Conservation (phyloP, 164 flowering plant genomes). For the Malania oleifera region DNA sequence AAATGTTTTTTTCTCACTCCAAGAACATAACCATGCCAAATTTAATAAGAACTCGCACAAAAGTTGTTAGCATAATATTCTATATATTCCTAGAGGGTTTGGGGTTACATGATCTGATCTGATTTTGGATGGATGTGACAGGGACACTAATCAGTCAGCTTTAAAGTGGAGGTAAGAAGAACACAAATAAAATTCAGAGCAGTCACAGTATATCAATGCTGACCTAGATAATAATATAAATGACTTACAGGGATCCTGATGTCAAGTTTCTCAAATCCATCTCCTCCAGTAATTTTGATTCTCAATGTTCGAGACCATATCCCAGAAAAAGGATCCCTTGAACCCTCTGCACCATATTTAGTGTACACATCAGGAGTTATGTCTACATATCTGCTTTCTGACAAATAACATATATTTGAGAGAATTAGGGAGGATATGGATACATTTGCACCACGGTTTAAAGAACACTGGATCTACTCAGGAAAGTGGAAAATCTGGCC, state of each 20-base stretch:
- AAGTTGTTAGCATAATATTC: too few relatives aligned
- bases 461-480: neutral
- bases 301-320: slow-evolving; percentile 83
- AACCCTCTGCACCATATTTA: slow-evolving; percentile 42
- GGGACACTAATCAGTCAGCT: neutral
- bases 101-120: too few relatives aligned
- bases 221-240: neutral
- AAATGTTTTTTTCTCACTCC: too few relatives aligned
- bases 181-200: too few relatives aligned
- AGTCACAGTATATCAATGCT: slow-evolving; percentile 1
- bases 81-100: too few relatives aligned
- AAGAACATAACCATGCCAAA: too few relatives aligned
- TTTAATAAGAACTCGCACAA: too few relatives aligned
- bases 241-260: slow-evolving; percentile 82
- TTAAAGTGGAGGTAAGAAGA: neutral
- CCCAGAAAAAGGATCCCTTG: slow-evolving; percentile 50
- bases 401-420: slow-evolving; percentile 22
- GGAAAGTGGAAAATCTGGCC: neutral
- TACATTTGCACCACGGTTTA: neutral
- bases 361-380: slow-evolving; percentile 60
- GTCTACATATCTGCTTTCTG: slow-evolving; percentile 36
- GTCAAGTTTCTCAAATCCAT: slow-evolving; percentile 92
- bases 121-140: too few relatives aligned
- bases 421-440: slow-evolving; percentile 6
- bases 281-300: slow-evolving; percentile 79